These are phyloP conservation scores for Sechiopsis laciniata DNA, from an alignment of 306 rosid species.

Conservation along the genomic window DNA sequence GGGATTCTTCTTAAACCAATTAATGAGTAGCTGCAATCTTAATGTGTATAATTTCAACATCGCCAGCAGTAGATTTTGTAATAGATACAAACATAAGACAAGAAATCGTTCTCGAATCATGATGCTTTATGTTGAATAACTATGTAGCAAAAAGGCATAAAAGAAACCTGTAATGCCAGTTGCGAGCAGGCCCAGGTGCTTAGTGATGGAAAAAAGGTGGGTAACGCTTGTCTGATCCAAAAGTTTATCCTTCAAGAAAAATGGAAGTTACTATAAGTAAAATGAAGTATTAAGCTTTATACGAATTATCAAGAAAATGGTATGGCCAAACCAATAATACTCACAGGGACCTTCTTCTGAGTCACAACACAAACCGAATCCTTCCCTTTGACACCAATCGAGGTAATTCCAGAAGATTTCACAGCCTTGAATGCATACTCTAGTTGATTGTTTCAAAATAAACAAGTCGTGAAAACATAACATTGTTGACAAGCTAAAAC, in stretches of 20 bases:
- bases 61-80: neutral
- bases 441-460: slow-evolving; percentile 34
- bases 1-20: neutral
- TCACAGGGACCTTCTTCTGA: slow-evolving; percentile 96
- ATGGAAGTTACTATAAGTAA: neutral
- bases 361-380: slow-evolving; percentile 96
- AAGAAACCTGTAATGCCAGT: slow-evolving; percentile 87
- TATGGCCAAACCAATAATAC: slow-evolving; percentile 27
- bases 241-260: slow-evolving; percentile 73
- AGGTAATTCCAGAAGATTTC: slow-evolving; percentile 86
- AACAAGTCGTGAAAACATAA: neutral
- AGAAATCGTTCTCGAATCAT: neutral
- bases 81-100: slow-evolving; percentile 10
- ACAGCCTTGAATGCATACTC: slow-evolving; percentile 99
- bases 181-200: slow-evolving; percentile 88
- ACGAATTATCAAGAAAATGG: neutral
- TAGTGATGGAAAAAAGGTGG: slow-evolving; percentile 83
- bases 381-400: slow-evolving; percentile 88
- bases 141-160: neutral
- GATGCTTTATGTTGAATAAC: neutral
- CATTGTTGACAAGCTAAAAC: neutral
- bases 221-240: slow-evolving; percentile 95
- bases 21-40: neutral
- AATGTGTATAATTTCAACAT: neutral
- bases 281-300: neutral